phyloP scores from a whole-genome alignment of 1,284 basidiomycete genomes.

The Microbotryomycetes sp. region DNA sequence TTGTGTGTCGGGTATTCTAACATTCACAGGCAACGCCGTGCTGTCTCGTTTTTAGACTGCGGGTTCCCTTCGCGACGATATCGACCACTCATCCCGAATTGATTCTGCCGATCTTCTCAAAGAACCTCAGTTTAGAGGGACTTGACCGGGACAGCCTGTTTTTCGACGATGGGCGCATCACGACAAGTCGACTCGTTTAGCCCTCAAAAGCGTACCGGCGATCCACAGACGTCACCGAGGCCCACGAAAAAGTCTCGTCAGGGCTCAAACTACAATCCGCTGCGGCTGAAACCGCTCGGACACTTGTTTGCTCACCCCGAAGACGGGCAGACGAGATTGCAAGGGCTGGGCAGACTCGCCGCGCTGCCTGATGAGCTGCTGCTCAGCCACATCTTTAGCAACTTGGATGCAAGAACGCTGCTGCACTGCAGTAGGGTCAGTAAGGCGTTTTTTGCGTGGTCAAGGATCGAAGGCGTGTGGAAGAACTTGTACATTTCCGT shows the following conservation, averaged over 20 bases:
- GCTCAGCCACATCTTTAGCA: conserved; percentile 19
- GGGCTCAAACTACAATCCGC: conserved; percentile 11
- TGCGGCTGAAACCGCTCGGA: conserved; percentile 18
- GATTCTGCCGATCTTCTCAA: too few species aligned
- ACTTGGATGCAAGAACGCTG: conserved; percentile 14
- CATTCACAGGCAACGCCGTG: too few species aligned
- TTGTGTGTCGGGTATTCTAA: too few species aligned
- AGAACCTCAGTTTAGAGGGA: too few species aligned
- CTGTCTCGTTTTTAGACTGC: too few species aligned
- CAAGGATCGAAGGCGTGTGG: conserved; percentile 34
- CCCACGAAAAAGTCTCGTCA: background rate
- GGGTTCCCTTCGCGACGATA: too few species aligned
- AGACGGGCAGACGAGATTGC: background rate
- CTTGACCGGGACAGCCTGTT: background rate
- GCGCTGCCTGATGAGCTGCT: conserved; percentile 28
- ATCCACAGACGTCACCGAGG: background rate
- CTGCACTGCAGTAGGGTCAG: conserved; percentile 9
- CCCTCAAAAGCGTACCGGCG: background rate
- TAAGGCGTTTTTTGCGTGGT: conserved; percentile 34
- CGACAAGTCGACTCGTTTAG: background rate
- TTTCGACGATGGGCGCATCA: background rate
- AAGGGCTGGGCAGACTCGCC: conserved; percentile 23
- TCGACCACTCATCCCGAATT: too few species aligned
- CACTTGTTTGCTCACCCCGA: conserved; percentile 10
- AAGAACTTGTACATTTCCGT: conserved; percentile 33